Conservation (phyloP, 2,329 filamentous ascomycete species). For the Paecilomyces sp. region DNA sequence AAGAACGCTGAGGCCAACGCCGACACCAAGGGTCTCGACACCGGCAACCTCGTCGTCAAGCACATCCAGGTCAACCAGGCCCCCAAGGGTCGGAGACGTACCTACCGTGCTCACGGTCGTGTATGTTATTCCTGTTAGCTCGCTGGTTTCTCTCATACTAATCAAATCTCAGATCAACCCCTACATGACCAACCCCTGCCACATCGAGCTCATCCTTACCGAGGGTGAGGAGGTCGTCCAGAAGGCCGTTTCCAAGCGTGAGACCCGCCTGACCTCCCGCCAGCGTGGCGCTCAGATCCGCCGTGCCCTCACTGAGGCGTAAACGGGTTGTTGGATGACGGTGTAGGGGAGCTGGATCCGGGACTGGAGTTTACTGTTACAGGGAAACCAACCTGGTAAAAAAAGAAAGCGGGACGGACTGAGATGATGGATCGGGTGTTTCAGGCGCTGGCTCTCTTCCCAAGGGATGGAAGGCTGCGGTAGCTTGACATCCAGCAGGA, state of each 20-base stretch:
- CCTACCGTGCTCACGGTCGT: conserved; percentile 99
- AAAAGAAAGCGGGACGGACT: not conserved
- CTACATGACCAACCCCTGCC: conserved; percentile 99
- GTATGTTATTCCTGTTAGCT: conserved; percentile 55
- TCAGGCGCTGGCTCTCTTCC: not conserved
- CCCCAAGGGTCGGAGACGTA: conserved; percentile 97
- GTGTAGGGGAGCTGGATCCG: conserved; percentile 11
- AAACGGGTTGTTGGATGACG: conserved; percentile 26
- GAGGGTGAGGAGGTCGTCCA: conserved; percentile 93
- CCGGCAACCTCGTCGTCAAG: conserved; percentile 95
- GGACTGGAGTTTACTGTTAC: not conserved
- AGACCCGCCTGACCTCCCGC: conserved; percentile 73
- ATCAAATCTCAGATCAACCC: conserved; percentile 77
- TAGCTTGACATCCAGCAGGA: not conserved
- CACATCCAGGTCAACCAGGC: conserved; percentile 99
- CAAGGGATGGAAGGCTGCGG: not conserved
- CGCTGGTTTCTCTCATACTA: conserved; percentile 13
- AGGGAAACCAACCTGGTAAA: conserved; percentile 1
- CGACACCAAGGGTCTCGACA: conserved; percentile 95
- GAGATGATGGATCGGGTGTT: not conserved
- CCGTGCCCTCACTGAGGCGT: conserved; percentile 54
- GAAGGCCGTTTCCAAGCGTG: conserved; percentile 69
- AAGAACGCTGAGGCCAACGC: conserved; percentile 97
- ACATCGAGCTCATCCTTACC: conserved; percentile 99
- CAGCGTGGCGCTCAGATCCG: conserved; percentile 70